Base-by-base conservation (phyloP, 768 basidiomycete genomes). In the Pleurotus citrinopileatus region DNA sequence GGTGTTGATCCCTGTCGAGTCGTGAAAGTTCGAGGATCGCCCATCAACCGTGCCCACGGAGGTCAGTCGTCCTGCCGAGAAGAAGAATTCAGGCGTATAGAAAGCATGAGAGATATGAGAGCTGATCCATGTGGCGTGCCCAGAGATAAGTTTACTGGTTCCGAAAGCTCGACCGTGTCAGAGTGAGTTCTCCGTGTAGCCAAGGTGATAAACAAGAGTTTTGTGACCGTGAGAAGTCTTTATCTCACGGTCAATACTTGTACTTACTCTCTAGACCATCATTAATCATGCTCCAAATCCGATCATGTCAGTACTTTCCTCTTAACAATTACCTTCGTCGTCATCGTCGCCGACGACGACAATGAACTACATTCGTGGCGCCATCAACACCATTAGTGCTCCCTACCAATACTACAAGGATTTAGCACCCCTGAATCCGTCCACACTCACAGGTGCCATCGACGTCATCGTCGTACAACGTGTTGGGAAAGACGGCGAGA, bases 401-500 rank as follows among this genome's bases (percentile, higher is more conserved):
- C 89, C 90, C 12, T 91, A 91, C 67, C 88, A 90, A 57, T 94
- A 93, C 74, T 94, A 94, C 78, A 89, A 85, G 69, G 91, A 91
- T 54, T 72, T 86, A n/a, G 79, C 82, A 2, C 81, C 82, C 37
- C 91, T 97, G 58, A 99, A 99, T 63, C 94, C 97, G 0, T 87
- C 96, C 0, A 99, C 97, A 0, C 83, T 99, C 55, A 97, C 95
- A 3, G 96, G 97, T 42, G 97, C 97, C 40, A 97, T 98, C 79
- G 96, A 99, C 79, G 92, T 99, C 70, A 94, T 99, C 63, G 96
- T 98, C 60, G 84, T 99, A 43, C 83, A 87, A 58, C 82, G 87
- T 43, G 84, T 83, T 20, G 73, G 80, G n/a, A 75, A 78, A 59
- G 73, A 78, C 58, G 84, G 86, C 52, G 80, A 76, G 42, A 76